Percentiles rank a stretch among this genome's conserved stretches.
phyloP scores from a whole-genome alignment of 164 flowering plant genomes.

The Aristolochia contorta region DNA sequence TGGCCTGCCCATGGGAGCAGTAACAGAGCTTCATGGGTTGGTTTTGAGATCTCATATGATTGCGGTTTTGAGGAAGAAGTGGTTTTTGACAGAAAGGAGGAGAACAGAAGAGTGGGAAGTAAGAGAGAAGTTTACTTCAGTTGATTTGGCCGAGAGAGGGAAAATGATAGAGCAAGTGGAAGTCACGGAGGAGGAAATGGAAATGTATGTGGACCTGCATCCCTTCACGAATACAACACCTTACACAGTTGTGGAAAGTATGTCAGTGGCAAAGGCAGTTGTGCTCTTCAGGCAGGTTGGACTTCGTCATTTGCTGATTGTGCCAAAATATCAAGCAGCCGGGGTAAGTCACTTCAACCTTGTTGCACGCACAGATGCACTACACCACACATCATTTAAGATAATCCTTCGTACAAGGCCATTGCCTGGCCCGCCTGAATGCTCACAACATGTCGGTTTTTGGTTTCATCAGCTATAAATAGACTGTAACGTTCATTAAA shows the following conservation, averaged over 20 bases:
- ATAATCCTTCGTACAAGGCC: too few relatives aligned
- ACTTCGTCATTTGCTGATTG: slow-evolving; percentile 73
- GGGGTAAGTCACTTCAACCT: slow-evolving; percentile 45
- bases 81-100: slow-evolving; percentile 54
- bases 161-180: slow-evolving; percentile 46
- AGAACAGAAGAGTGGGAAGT: slow-evolving; percentile 79
- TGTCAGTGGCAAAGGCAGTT: slow-evolving; percentile 88
- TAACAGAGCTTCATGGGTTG: slow-evolving; percentile 63
- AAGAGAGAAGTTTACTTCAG: slow-evolving; percentile 45
- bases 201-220: slow-evolving; percentile 84
- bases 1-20: slow-evolving; percentile 28
- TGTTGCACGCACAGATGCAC: too few relatives aligned
- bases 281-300: slow-evolving; percentile 77
- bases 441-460: too few relatives aligned
- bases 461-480: too few relatives aligned
- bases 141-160: slow-evolving; percentile 69
- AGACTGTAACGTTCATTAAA: too few relatives aligned
- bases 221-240: slow-evolving; percentile 87
- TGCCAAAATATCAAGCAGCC: slow-evolving; percentile 68
- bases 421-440: too few relatives aligned
- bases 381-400: too few relatives aligned
- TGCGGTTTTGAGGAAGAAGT: slow-evolving; percentile 58
- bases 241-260: slow-evolving; percentile 70
- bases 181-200: slow-evolving; percentile 65
- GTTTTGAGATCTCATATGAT: slow-evolving; percentile 68